Evolutionary conservation across 2,329 filamentous ascomycete genomes (phyloP).

Genomic region (Proliferodiscus dingleyae): DNA sequence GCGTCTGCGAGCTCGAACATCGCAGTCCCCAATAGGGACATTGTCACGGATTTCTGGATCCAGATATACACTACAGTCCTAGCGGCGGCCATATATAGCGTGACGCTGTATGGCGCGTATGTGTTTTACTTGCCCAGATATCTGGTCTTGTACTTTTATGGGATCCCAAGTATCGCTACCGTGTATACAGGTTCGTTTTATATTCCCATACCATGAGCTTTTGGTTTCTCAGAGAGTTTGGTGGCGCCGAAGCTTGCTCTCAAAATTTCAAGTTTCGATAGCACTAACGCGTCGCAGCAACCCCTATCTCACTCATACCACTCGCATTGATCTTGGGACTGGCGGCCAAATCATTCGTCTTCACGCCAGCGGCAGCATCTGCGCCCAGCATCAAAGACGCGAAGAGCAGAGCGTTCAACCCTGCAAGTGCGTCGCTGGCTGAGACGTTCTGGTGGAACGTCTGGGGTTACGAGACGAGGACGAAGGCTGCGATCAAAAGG

Average conservation of each 20-base stretch:
- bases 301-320: conserved; percentile 55
- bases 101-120: conserved; percentile 66
- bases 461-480: conserved; percentile 61
- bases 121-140: conserved; percentile 64
- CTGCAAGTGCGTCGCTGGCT: conserved; percentile 57
- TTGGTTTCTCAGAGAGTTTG: too few species aligned
- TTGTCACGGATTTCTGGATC: conserved; percentile 59
- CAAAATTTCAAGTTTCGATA: too few species aligned
- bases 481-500: conserved; percentile 59
- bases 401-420: conserved; percentile 52
- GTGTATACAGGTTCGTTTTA: conserved; percentile 63
- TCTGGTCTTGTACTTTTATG: conserved; percentile 72
- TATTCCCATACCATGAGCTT: too few species aligned
- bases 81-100: conserved; percentile 67
- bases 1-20: conserved; percentile 39
- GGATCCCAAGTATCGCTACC: conserved; percentile 61
- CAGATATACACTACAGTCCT: conserved; percentile 62
- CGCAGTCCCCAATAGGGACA: conserved; percentile 55
- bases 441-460: conserved; percentile 71
- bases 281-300: too few species aligned
- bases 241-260: too few species aligned
- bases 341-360: conserved; percentile 72
- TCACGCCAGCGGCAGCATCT: conserved; percentile 62
- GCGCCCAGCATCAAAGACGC: conserved; percentile 51
- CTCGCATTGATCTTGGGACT: conserved; percentile 55